Evolutionary conservation across 768 basidiomycete species (phyloP).

Genomic region (Amanita inopinata): DNA sequence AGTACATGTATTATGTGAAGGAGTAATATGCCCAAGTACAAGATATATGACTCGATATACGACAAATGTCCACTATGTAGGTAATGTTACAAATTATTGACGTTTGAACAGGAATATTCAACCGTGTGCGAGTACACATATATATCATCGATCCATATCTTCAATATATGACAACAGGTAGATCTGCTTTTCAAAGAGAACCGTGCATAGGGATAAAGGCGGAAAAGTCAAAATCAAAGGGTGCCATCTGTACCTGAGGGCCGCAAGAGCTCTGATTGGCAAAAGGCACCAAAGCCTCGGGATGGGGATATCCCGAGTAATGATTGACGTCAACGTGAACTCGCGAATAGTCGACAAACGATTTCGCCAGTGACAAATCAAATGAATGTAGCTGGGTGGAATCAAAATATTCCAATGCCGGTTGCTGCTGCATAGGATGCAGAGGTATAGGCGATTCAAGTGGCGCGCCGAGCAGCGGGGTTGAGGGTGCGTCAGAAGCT

Average conservation of each 20-base stretch:
- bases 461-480: constrained; percentile 1
- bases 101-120: not conserved
- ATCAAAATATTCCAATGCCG: constrained; percentile 1
- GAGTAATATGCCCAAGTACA: no score
- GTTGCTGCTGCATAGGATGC: not conserved
- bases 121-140: not conserved
- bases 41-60: no score
- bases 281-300: not conserved
- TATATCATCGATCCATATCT: no score
- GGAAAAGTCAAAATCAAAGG: constrained; percentile 2
- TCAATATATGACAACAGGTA: not conserved
- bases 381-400: constrained; percentile 4
- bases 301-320: not conserved
- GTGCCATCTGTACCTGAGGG: not conserved
- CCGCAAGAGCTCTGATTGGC: not conserved
- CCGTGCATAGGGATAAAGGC: not conserved
- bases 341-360: not conserved
- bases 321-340: not conserved
- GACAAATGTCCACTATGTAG: no score
- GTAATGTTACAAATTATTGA: constrained; percentile 4
- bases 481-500: constrained; percentile 6
- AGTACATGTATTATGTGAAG: no score
- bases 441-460: not conserved
- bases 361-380: constrained; percentile 3
- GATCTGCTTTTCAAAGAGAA: constrained; percentile 3